phyloP scores from a whole-genome alignment of 1,284 basidiomycete species.

The Sporisorium scitamineum region DNA sequence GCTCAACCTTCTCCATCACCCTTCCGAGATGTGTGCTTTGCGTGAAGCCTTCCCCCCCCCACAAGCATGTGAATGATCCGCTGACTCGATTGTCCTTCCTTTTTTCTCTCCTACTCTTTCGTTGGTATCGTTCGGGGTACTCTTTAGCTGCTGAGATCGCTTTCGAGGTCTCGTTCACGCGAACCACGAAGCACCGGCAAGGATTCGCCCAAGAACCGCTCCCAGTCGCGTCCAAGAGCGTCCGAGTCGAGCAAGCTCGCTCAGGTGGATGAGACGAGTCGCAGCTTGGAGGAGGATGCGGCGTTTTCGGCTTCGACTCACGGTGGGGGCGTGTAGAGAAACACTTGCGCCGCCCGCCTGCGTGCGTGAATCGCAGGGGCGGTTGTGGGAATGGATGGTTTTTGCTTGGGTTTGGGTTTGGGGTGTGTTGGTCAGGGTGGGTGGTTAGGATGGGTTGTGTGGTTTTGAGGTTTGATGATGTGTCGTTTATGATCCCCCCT shows the following conservation, averaged over 20 bases:
- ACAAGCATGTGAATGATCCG: neutral
- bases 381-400: too few species aligned
- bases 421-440: too few species aligned
- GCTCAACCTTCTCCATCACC: neutral
- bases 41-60: neutral
- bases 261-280: conserved; percentile 51
- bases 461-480: too few species aligned
- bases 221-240: conserved; percentile 39
- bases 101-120: neutral
- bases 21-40: conserved; percentile 5
- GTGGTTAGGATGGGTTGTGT: too few species aligned
- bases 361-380: too few species aligned
- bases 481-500: neutral
- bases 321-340: neutral
- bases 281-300: conserved; percentile 45
- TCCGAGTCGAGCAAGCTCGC: conserved; percentile 51
- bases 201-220: conserved; percentile 41
- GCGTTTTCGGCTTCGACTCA: conserved; percentile 15
- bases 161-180: conserved; percentile 65
- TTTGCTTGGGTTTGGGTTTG: too few species aligned
- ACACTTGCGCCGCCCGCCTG: too few species aligned
- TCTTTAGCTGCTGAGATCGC: conserved; percentile 52
- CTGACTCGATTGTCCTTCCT: neutral
- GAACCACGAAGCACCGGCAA: conserved; percentile 54
- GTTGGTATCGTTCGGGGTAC: too few species aligned